Evolutionary conservation across 768 basidiomycete genomes (phyloP), one percentile per base, ranked within the genome.

Genomic region (Lactifluus piperatus): DNA sequence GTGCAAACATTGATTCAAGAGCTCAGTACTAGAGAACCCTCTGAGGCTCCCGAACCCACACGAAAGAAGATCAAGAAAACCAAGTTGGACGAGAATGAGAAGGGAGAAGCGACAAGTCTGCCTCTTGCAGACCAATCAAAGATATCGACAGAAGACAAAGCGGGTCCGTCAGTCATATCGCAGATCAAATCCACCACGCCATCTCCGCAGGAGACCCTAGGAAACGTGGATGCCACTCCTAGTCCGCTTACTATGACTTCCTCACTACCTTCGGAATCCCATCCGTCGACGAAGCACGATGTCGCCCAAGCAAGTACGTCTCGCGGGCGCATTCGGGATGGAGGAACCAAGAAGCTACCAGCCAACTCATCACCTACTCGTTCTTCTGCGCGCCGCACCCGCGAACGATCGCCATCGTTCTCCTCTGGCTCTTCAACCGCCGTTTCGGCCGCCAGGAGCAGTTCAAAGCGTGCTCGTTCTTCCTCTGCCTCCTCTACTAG

Each of bases 371-470:
- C 37, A 16, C 30, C 62, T 9, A 47, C 62, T 27, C 62, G 62
- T 36, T 11, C 47, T 13, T 63, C 51, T 22, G 22, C 51, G 24
- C 62, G 62, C 56, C 56, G 41, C 20, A 7, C 46, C 24, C 57
- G 48, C 34, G 48, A 54, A 34, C 46, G 64, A 50, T 48, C 62
- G 1, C 54, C 55, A 2, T 55, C 58, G 24, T 47, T 63, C 58
- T 46, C 57, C 55, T 63, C 64, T 4, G 62, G 57, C 6, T 62
- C 61, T 14, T 63, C 64, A 5, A 60, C 62, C 8, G 62, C 62
- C n/a, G 54, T 54, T 14, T 63, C 64, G 6, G 55, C 63, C 27
- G 41, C 53, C 2, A 62, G 54, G 13, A 29, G 41, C 24, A 52
- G 56, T 16, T 26, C 54, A 24, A 60, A 53, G 26, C 62, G 64